These are phyloP conservation scores for Cryptococcus amylolentus DNA, from an alignment of 1,284 basidiomycete species.

Conservation along the genomic window DNA sequence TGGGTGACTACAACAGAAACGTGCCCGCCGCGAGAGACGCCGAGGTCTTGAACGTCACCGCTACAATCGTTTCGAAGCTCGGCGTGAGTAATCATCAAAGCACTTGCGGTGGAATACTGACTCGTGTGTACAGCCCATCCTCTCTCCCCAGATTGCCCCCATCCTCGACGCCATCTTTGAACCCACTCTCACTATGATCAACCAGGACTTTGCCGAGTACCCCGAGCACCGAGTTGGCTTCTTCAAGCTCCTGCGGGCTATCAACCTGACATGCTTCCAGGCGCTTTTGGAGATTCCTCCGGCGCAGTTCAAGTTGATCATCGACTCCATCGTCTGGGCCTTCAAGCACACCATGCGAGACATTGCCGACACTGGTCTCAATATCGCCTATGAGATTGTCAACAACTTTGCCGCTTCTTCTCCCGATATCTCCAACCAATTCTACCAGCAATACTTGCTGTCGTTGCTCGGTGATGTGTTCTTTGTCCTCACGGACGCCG, in stretches of 20 bases:
- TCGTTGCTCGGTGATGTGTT: conserved; percentile 94
- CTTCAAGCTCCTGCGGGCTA: conserved; percentile 91
- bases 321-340: conserved; percentile 98
- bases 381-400: conserved; percentile 84
- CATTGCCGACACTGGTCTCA: conserved; percentile 92
- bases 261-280: conserved; percentile 94
- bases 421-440: conserved; percentile 68
- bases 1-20: conserved; percentile 94
- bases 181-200: conserved; percentile 97
- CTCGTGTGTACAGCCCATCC: conserved; percentile 57
- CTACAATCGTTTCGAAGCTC: conserved; percentile 85
- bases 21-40: conserved; percentile 92
- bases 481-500: conserved; percentile 94
- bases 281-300: conserved; percentile 83
- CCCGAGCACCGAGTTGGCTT: conserved; percentile 97
- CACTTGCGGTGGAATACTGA: not conserved
- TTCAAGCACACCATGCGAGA: conserved; percentile 99
- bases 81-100: conserved; percentile 60
- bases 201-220: conserved; percentile 96
- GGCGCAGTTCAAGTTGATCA: conserved; percentile 94
- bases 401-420: conserved; percentile 91
- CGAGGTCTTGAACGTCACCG: conserved; percentile 97
- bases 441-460: conserved; percentile 91
- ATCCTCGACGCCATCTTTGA: conserved; percentile 97
- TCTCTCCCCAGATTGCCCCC: conserved; percentile 93